Evolutionary conservation across 2,329 filamentous ascomycete genomes (phyloP).

Genomic region (Uncinocarpus reesii): DNA sequence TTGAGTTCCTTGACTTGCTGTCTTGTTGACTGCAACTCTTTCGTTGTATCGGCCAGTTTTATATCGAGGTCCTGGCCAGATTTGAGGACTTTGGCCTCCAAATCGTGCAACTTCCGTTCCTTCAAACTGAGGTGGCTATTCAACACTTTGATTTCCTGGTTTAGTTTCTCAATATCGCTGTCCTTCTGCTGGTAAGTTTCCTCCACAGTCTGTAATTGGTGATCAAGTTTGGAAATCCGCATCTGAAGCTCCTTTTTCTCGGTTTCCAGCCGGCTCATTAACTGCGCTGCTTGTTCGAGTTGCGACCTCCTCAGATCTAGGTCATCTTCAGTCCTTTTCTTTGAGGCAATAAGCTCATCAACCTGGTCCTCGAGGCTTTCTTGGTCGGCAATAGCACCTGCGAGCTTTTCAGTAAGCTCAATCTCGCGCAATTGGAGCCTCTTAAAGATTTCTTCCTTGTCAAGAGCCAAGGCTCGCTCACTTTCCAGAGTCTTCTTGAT

Average conservation of each 20-base stretch:
- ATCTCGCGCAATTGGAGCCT: conserved; percentile 84
- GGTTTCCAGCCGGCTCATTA: conserved; percentile 74
- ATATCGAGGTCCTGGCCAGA: conserved; percentile 81
- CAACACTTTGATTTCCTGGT: conserved; percentile 79
- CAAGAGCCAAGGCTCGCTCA: conserved; percentile 84
- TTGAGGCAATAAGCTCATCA: conserved; percentile 76
- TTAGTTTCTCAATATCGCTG: conserved; percentile 63
- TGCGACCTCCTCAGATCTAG: conserved; percentile 68
- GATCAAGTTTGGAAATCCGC: conserved; percentile 59
- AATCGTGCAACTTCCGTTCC: conserved; percentile 77
- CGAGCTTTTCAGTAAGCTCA: conserved; percentile 85
- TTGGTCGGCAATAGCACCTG: conserved; percentile 85
- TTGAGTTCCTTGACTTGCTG: conserved; percentile 64
- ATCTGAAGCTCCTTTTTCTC: conserved; percentile 69
- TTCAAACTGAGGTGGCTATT: conserved; percentile 82
- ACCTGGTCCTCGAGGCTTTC: conserved; percentile 89
- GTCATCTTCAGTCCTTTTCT: conserved; percentile 78
- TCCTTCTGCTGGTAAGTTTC: conserved; percentile 61
- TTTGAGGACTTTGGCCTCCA: conserved; percentile 73
- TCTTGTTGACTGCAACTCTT: conserved; percentile 66
- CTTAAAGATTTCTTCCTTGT: conserved; percentile 99
- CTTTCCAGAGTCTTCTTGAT: conserved; percentile 93
- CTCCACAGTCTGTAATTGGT: conserved; percentile 59
- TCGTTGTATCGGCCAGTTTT: conserved; percentile 66
- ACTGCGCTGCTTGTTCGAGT: conserved; percentile 78